These are phyloP conservation scores for Neonectria hederae DNA, from an alignment of 2,329 filamentous ascomycete genomes.

Conservation along the genomic window DNA sequence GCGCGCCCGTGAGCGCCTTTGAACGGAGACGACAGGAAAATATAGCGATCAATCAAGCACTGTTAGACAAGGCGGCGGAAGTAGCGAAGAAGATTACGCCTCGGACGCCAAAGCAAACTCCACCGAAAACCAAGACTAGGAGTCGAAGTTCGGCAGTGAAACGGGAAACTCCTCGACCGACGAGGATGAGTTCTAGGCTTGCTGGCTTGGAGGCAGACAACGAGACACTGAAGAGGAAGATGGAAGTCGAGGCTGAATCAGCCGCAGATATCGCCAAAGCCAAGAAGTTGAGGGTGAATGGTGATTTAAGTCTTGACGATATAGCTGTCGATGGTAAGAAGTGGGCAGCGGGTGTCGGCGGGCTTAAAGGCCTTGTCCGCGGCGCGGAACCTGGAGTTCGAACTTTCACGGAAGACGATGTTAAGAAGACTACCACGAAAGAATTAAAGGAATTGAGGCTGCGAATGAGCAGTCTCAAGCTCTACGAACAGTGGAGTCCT, in stretches of 20 bases:
- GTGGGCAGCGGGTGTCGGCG: slow-evolving; percentile 74
- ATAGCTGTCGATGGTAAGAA: slow-evolving; percentile 83
- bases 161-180: slow-evolving; percentile 58
- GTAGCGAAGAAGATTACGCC: slow-evolving; percentile 76
- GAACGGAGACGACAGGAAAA: slow-evolving; percentile 87
- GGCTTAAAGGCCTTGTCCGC: slow-evolving; percentile 66
- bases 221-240: slow-evolving; percentile 59
- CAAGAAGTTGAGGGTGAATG: slow-evolving; percentile 65
- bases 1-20: slow-evolving; percentile 76
- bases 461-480: slow-evolving; percentile 77
- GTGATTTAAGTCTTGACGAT: slow-evolving; percentile 76
- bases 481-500: slow-evolving; percentile 87
- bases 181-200: slow-evolving; percentile 66
- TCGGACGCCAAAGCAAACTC: slow-evolving; percentile 59
- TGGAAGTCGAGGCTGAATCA: slow-evolving; percentile 58
- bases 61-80: slow-evolving; percentile 80
- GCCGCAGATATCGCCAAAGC: slow-evolving; percentile 57
- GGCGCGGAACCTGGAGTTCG: slow-evolving; percentile 82
- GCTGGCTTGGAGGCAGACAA: slow-evolving; percentile 63
- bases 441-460: slow-evolving; percentile 77
- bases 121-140: slow-evolving; percentile 46
- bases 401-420: slow-evolving; percentile 87
- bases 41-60: slow-evolving; percentile 83
- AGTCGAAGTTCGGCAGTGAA: slow-evolving; percentile 54
- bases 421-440: slow-evolving; percentile 81